These are phyloP conservation scores for Sugiyamaella mastotermitis DNA, from an alignment of 805 yeast species.

Conservation along the genomic window DNA sequence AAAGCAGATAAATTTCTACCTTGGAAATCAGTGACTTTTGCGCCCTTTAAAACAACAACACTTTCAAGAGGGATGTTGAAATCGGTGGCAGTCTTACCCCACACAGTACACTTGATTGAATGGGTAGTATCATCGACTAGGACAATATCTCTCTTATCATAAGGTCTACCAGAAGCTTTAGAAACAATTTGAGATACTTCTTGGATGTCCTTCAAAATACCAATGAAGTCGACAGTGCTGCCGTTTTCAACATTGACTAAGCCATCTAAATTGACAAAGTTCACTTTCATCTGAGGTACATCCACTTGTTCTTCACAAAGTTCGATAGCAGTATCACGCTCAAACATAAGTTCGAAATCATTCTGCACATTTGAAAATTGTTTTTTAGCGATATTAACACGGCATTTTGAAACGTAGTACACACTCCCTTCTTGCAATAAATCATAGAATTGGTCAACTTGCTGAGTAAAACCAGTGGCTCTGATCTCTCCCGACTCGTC, in stretches of 20 bases:
- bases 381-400: constrained; percentile 77
- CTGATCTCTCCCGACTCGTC: constrained; percentile 96
- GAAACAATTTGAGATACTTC: constrained; percentile 77
- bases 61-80: constrained; percentile 55
- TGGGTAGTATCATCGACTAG: constrained; percentile 81
- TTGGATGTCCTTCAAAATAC: constrained; percentile 71
- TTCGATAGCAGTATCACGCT: constrained; percentile 68
- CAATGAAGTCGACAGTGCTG: constrained; percentile 77
- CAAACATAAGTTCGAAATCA: constrained; percentile 82
- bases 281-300: constrained; percentile 76
- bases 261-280: constrained; percentile 62
- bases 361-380: constrained; percentile 78
- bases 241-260: constrained; percentile 65
- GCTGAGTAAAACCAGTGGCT: constrained; percentile 89
- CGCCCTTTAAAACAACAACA: constrained; percentile 89
- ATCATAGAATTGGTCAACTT: constrained; percentile 73
- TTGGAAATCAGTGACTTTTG: constrained; percentile 79
- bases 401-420: constrained; percentile 74
- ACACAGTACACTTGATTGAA: constrained; percentile 73
- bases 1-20: constrained; percentile 81
- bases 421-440: constrained; percentile 82
- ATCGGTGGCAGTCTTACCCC: constrained; percentile 84
- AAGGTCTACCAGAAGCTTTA: constrained; percentile 81
- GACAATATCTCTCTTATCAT: constrained; percentile 82
- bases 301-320: constrained; percentile 55